Evolutionary conservation across 257 asterid species (phyloP), one percentile per base, ranked within the genome.

Genomic region (Nicotiana knightiana): DNA sequence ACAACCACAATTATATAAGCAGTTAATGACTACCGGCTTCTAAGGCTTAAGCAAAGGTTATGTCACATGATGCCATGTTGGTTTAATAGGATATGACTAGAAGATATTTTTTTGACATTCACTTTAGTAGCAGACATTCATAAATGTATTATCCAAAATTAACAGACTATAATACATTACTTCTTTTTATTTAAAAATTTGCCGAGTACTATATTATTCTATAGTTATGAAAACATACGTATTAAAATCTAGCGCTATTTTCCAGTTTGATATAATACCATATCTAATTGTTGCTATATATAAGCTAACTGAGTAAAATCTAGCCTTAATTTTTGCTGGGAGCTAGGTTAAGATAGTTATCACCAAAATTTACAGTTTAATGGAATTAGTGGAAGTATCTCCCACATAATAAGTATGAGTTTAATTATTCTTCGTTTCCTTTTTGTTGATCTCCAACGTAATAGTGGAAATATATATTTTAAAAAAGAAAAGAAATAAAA

Each of bases 1-100:
- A 70, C 24, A 39, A 26, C 62, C 79, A 48, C 8, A 73, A 26
- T 48, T 73, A 61, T 51, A 24, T 73, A 48, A 73, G 63, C 15
- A 26, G 79, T 48, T 48, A 73, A 24, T 48, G 39, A 51, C 63
- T 73, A 26, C 79, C 79, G 79, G 63, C 37, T 6, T 73, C 39
- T 26, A 73, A 73, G 79, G 79, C 79, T 6, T 48, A 73, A 73
- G 79, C 62, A 26, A 73, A 73, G 79, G 79, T 73, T 48, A 12
- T 15, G 4, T 48, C 63, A 73, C 79, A 51, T 73, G 79, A 58
- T 48, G 62, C 28, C 64, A 18, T 58, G 64, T 58, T 6, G 9
- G 24, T 3, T 73, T 15, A 73, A 73, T 73, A 73, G 9, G 79
- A 73, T 26, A 24, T 73, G 43, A 51, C 4, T 48, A 6, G 1